Evolutionary conservation across 2,329 filamentous ascomycete species (phyloP).

Genomic region (Byssothecium circinans): DNA sequence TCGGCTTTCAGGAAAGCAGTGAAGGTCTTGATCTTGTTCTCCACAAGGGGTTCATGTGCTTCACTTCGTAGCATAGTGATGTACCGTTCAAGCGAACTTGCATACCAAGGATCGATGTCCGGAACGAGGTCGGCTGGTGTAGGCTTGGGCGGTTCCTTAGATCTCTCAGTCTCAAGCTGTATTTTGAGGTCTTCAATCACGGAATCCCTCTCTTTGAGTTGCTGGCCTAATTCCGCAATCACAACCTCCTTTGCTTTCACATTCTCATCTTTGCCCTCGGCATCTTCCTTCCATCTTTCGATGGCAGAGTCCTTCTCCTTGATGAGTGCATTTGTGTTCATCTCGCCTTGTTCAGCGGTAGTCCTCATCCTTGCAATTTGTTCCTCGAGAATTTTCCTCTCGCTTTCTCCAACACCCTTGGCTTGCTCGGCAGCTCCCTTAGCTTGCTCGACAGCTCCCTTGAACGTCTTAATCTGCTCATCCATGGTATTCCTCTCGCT

Average conservation of each 20-base stretch:
- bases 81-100: constrained; percentile 57
- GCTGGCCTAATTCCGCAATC: constrained; percentile 23
- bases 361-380: constrained; percentile 24
- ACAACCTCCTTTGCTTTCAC: constrained; percentile 31
- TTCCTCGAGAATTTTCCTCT: constrained; percentile 20
- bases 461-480: constrained; percentile 26
- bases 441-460: constrained; percentile 19
- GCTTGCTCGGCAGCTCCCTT: constrained; percentile 18
- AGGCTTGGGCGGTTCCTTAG: constrained; percentile 23
- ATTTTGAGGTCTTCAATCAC: constrained; percentile 14
- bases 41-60: constrained; percentile 48
- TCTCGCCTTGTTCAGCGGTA: constrained; percentile 25
- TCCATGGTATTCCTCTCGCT: constrained; percentile 19
- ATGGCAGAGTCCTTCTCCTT: constrained; percentile 35
- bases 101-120: constrained; percentile 61
- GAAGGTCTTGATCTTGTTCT: constrained; percentile 58
- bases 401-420: constrained; percentile 2
- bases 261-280: constrained; percentile 37
- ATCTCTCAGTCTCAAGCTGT: constrained; percentile 31
- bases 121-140: constrained; percentile 47
- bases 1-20: constrained; percentile 49
- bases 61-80: constrained; percentile 59
- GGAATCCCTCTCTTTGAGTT: constrained; percentile 22
- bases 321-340: constrained; percentile 20
- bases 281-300: constrained; percentile 37